A percentile compares a stretch with the other conserved stretches of the same genome.
phyloP scores from a whole-genome alignment of 768 basidiomycete species.

The Collybia mongolica region DNA sequence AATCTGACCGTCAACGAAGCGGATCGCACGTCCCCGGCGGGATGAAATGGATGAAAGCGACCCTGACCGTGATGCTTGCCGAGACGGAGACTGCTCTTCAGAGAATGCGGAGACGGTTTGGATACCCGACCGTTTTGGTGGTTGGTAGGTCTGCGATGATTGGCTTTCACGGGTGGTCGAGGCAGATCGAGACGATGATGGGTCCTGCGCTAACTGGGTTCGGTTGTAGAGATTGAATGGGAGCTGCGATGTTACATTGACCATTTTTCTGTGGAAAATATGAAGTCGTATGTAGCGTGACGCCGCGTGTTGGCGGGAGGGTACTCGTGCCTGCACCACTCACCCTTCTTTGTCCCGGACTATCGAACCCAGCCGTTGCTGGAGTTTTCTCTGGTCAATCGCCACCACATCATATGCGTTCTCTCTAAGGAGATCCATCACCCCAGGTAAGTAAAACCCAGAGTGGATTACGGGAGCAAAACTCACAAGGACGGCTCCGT shows the following conservation, averaged over 20 bases:
- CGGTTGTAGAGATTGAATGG: conserved; percentile 59
- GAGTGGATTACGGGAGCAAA: background rate
- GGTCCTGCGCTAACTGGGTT: conserved; percentile 18
- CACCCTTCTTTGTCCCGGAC: conserved; percentile 61
- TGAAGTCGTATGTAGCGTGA: background rate
- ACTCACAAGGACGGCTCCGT: conserved; percentile 18
- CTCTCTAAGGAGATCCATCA: conserved; percentile 1
- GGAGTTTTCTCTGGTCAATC: conserved; percentile 47
- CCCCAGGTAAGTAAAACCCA: background rate
- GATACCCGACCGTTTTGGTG: conserved; percentile 8
- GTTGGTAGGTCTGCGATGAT: conserved; percentile 8
- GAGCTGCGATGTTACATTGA: conserved; percentile 53
- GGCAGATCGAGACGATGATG: conserved; percentile 23
- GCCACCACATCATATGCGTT: conserved; percentile 11
- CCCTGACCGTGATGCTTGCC: conserved; percentile 9
- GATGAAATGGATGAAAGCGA: conserved; percentile 9
- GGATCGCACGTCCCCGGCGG: background rate
- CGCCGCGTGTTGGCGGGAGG: background rate
- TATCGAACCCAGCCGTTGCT: conserved; percentile 49
- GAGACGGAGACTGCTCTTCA: conserved; percentile 12
- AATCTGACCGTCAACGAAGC: background rate
- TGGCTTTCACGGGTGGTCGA: conserved; percentile 17
- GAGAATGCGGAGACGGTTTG: conserved; percentile 17
- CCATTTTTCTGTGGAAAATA: conserved; percentile 50
- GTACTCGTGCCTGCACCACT: conserved; percentile 16